Evolutionary conservation across 768 basidiomycete species (phyloP).

Genomic region (Vishniacozyma victoriae): DNA sequence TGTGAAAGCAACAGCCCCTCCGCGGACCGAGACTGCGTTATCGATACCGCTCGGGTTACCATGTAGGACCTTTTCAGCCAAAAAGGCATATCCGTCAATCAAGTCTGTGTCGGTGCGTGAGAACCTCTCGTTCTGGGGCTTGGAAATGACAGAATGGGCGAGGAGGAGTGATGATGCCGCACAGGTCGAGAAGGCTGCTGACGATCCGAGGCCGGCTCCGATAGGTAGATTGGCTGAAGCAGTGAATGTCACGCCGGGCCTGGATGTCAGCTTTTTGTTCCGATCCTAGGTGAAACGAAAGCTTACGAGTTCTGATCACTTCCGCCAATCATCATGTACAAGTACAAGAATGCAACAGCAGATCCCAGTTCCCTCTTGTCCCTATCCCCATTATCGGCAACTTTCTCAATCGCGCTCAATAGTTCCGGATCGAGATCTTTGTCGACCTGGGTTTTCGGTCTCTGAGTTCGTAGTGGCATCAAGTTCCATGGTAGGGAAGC

Average conservation of each 20-base stretch:
- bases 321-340: constrained; percentile 72
- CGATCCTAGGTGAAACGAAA: not conserved
- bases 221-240: constrained; percentile 85
- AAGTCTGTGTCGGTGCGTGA: constrained; percentile 62
- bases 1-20: constrained; percentile 86
- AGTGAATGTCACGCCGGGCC: constrained; percentile 71
- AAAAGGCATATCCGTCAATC: constrained; percentile 88
- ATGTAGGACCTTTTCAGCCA: constrained; percentile 91
- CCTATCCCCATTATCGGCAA: constrained; percentile 31
- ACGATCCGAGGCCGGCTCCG: constrained; percentile 92
- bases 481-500: constrained; percentile 47
- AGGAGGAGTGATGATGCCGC: constrained; percentile 73
- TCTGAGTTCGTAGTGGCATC: constrained; percentile 48
- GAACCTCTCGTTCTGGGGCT: constrained; percentile 51
- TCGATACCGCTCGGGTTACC: constrained; percentile 97
- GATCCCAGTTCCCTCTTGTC: constrained; percentile 50
- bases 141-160: constrained; percentile 61
- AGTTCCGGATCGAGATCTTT: constrained; percentile 68
- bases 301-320: constrained; percentile 57
- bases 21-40: constrained; percentile 86
- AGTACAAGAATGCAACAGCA: constrained; percentile 76
- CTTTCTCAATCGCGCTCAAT: constrained; percentile 61
- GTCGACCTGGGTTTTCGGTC: constrained; percentile 48
- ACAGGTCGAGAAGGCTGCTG: constrained; percentile 90
- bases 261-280: constrained; percentile 33